Conservation (phyloP, 140 eudicot species). For the Ambrosia hybrid region DNA sequence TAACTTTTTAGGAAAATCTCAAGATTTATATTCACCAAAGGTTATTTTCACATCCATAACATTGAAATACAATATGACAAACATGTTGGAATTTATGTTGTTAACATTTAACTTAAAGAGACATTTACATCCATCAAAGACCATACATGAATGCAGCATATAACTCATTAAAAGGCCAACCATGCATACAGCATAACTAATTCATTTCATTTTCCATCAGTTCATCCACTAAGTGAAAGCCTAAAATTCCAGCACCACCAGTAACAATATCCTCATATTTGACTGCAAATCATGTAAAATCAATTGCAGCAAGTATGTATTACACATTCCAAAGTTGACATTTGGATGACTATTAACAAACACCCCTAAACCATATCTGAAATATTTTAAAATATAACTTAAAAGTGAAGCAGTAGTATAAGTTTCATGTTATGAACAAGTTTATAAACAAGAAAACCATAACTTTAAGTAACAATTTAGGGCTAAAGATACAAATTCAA, state of each 20-base stretch:
- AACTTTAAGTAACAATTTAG: neutral
- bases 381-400: neutral
- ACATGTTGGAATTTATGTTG: no score
- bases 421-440: neutral
- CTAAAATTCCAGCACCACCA: conserved; percentile 97
- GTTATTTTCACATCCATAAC: no score
- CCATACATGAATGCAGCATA: neutral
- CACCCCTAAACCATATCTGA: neutral
- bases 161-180: neutral
- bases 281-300: conserved; percentile 44
- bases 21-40: no score
- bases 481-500: neutral
- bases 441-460: conserved; percentile 2
- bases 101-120: no score
- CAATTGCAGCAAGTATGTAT: neutral
- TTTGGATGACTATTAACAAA: neutral
- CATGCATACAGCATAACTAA: conserved; percentile 48
- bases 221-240: conserved; percentile 87
- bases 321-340: neutral
- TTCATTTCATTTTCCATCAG: conserved; percentile 89
- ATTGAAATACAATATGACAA: no score
- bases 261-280: conserved; percentile 91
- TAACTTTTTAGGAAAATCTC: no score
- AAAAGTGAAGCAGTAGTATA: neutral
- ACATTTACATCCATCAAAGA: no score